Percentiles rank a stretch among this genome's conserved stretches.
These are phyloP conservation scores for Curvularia spicifera DNA, from an alignment of 2,329 filamentous ascomycete genomes.

Conservation along the genomic window DNA sequence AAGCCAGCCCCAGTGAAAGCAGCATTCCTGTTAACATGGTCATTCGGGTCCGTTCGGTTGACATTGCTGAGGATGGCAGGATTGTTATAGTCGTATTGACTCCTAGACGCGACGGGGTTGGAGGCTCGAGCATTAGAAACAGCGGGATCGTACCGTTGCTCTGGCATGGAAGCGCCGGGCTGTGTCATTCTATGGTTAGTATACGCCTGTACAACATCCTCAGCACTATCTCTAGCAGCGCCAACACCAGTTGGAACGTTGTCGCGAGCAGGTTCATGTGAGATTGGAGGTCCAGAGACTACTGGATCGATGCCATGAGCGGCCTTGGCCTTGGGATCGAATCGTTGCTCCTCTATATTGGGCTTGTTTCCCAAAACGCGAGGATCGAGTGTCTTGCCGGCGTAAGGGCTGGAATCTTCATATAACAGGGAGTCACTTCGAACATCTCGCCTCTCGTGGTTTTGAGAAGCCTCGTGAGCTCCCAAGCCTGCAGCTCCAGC, in stretches of 20 bases:
- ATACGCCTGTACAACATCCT: slow-evolving; percentile 42
- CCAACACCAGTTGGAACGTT: slow-evolving; percentile 30
- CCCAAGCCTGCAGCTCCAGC: slow-evolving; percentile 34
- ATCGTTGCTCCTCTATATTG: slow-evolving; percentile 27
- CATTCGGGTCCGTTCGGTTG: slow-evolving; percentile 24
- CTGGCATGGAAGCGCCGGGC: slow-evolving; percentile 36
- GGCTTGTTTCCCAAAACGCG: slow-evolving; percentile 30
- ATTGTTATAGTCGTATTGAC: slow-evolving; percentile 29
- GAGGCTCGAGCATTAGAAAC: slow-evolving; percentile 31
- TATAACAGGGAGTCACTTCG: slow-evolving; percentile 21
- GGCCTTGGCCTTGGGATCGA: slow-evolving; percentile 26
- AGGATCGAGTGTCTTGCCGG: slow-evolving; percentile 36
- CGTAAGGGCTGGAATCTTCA: slow-evolving; percentile 34
- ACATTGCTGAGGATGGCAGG: slow-evolving; percentile 15
- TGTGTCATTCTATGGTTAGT: slow-evolving; percentile 41
- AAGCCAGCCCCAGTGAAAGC: slow-evolving; percentile 31
- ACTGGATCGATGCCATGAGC: slow-evolving; percentile 14
- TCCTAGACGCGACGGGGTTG: slow-evolving; percentile 24
- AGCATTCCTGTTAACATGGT: slow-evolving; percentile 30
- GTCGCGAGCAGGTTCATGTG: slow-evolving; percentile 13
- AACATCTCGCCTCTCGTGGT: slow-evolving; percentile 21
- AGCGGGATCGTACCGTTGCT: slow-evolving; percentile 42
- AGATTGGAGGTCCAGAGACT: slow-evolving; percentile 17
- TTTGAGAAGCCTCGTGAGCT: slow-evolving; percentile 25
- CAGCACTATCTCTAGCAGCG: slow-evolving; percentile 41